A percentile compares a stretch with the other conserved stretches of the same genome.
Evolutionary conservation across 2,329 filamentous ascomycete species (phyloP).

Genomic region (Xylariaceae sp.): DNA sequence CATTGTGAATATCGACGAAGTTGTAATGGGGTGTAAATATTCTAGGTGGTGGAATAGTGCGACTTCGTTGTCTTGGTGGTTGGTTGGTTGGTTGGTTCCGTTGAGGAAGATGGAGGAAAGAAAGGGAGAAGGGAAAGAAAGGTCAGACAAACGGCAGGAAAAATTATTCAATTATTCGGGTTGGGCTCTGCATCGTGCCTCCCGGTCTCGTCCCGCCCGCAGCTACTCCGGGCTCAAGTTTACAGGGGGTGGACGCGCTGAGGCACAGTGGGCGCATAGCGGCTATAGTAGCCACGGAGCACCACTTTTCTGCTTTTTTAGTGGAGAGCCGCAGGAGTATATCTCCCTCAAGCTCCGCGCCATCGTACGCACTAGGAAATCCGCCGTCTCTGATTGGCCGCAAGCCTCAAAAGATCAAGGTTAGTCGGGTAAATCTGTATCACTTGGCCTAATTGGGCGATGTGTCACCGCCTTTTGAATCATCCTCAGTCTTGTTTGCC

Average conservation of each 20-base stretch:
- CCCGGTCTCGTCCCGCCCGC: slow-evolving; percentile 11
- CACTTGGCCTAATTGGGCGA: slow-evolving; percentile 14
- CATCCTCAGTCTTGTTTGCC: no score
- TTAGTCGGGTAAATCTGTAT: neutral
- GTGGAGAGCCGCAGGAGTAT: no score
- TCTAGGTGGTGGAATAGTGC: slow-evolving; percentile 40
- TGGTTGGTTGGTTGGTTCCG: slow-evolving; percentile 31
- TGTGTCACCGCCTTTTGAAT: slow-evolving; percentile 29
- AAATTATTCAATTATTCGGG: slow-evolving; percentile 20
- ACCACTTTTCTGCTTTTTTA: no score
- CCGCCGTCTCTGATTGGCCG: slow-evolving; percentile 24
- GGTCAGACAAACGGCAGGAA: slow-evolving; percentile 23
- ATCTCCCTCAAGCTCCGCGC: neutral
- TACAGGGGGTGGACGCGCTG: neutral
- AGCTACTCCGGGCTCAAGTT: slow-evolving; percentile 9
- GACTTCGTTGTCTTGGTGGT: slow-evolving; percentile 63
- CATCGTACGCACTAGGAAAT: neutral
- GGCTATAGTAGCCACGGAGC: neutral
- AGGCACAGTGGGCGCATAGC: neutral
- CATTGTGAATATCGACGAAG: slow-evolving; percentile 69
- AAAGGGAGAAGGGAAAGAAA: slow-evolving; percentile 24
- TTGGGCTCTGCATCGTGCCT: slow-evolving; percentile 18
- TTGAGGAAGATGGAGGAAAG: slow-evolving; percentile 31
- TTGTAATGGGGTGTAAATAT: slow-evolving; percentile 36
- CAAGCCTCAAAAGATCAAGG: neutral